These are phyloP conservation scores for Camellia granthamiana DNA, from an alignment of 148 eudicot species.

Conservation along the genomic window DNA sequence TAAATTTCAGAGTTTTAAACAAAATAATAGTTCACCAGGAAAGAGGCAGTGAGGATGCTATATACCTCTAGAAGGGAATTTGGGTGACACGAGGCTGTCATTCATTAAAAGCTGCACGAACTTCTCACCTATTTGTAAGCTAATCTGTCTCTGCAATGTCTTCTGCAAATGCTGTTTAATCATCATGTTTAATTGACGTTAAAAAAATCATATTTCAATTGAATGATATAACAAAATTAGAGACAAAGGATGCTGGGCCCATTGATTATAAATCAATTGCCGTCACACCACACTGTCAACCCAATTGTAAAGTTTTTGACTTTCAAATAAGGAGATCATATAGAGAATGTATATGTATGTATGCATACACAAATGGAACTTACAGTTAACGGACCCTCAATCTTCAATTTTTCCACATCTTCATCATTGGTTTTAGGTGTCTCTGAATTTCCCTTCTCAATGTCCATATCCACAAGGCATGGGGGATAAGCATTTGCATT, in stretches of 20 bases:
- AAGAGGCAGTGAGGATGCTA: not conserved
- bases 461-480: conserved; percentile 40
- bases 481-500: conserved; percentile 29
- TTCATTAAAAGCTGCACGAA: conserved; percentile 54
- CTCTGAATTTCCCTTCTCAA: conserved; percentile 51
- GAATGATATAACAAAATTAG: not conserved
- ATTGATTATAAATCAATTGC: not conserved
- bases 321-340: not conserved
- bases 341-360: not conserved
- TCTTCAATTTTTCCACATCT: conserved; percentile 38
- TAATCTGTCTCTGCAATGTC: conserved; percentile 55
- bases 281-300: not conserved
- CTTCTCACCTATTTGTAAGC: conserved; percentile 50
- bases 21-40: not conserved
- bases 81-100: conserved; percentile 54
- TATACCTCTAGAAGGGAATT: conserved; percentile 54
- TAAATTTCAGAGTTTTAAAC: not conserved
- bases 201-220: not conserved
- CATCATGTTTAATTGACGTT: not conserved
- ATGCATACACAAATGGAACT: conserved; percentile 14
- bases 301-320: not conserved
- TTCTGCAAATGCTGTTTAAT: conserved; percentile 32
- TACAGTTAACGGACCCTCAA: conserved; percentile 56
- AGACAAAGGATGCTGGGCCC: not conserved
- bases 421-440: conserved; percentile 35